A percentile compares a stretch with the other conserved stretches of the same genome.
phyloP scores from a whole-genome alignment of 306 rosid genomes.

The Echinosophora koreensis region DNA sequence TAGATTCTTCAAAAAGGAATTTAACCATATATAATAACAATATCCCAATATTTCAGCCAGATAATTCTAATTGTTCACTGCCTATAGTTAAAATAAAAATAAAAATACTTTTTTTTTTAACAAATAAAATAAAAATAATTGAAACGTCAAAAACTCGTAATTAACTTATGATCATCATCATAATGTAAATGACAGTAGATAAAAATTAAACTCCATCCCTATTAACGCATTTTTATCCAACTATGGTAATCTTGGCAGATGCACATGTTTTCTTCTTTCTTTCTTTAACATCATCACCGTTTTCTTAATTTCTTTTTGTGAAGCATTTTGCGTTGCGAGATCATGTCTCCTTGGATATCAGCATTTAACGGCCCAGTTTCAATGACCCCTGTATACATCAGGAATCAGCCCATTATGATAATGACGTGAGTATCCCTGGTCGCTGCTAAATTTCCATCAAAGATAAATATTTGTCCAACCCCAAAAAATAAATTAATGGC shows the following conservation, averaged over 20 bases:
- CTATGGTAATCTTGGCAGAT: background rate
- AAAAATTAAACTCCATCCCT: background rate
- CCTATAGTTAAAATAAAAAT: no score
- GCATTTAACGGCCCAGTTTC: background rate
- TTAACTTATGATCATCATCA: background rate
- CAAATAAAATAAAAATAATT: no score
- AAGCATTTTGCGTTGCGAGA: background rate
- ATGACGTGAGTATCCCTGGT: no score
- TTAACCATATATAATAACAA: background rate
- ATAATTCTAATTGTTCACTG: no score
- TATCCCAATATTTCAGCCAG: background rate
- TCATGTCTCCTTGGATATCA: background rate
- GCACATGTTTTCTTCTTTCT: background rate
- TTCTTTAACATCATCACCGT: background rate
- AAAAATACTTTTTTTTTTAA: no score
- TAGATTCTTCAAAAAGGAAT: no score
- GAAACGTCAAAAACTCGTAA: background rate
- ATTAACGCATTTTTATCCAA: background rate
- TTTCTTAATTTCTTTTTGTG: background rate
- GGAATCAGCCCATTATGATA: background rate
- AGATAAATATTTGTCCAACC: no score
- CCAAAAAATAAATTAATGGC: no score
- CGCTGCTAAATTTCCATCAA: no score
- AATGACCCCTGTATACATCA: background rate
- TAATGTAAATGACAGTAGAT: background rate